Evolutionary conservation across 2,329 filamentous ascomycete species (phyloP), one percentile per base, ranked within the genome.

Genomic region (Samsoniella hepiali): DNA sequence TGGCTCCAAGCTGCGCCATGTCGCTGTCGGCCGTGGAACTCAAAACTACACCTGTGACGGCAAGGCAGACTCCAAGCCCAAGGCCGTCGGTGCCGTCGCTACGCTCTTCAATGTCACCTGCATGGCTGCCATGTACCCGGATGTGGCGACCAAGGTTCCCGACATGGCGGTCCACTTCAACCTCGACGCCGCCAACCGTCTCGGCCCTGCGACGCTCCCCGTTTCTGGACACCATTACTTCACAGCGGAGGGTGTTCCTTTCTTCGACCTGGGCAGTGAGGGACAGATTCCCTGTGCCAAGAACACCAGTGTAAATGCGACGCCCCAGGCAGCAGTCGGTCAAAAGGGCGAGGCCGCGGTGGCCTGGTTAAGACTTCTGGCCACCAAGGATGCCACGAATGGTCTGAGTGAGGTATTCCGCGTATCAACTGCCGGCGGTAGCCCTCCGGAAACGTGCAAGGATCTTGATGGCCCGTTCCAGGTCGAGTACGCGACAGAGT

Each of bases 11-110:
- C 81, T 96, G 58, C 84, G 86, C 72, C 91, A 96, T 76, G 89
- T 97, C 62, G 91, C 90, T 72, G 81, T 97, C 66, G 94, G 94
- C 70, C 88, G 91, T 51, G 94, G 94, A 65, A 95, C 91, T 8
- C 88, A 97, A 79, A 97, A 97, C 83, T 98, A 97, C 81, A 96
- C 91, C 58, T 97, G 94, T 81, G 80, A 84, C 64, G 78, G 82
- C 27, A 47, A 32, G 61, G 77, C 77, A 66, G 84, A 89, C 69
- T 73, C 84, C 1, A 84, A 83, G 3, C 93, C 94, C 15, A 81
- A 79, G 10, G 81, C 88, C 22, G 76, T 81, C 57, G 94, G 94
- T 67, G 94, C 94, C 61, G 73, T 91, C 0, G 94, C 94, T 62
- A 88, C 86, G 1, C 90, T 98, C 70, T 97, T 91, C 87, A 93